Percentiles rank a stretch among this genome's conserved stretches.
Evolutionary conservation across 2,329 filamentous ascomycete species (phyloP).

Genomic region (Colletotrichum higginsianum): DNA sequence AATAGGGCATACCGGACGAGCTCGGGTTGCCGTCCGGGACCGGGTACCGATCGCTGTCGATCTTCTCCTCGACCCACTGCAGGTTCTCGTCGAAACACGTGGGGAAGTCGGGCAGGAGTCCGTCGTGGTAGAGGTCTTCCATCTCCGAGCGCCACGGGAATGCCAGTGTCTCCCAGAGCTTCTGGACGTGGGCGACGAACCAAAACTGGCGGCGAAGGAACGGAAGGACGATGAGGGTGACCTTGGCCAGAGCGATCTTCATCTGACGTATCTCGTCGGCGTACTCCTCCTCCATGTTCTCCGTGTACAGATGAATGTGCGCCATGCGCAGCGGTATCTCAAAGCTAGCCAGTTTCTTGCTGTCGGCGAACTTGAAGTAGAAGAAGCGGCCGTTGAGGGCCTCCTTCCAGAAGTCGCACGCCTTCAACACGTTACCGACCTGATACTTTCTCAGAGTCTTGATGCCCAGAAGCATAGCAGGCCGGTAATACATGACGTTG

Average conservation of each 20-base stretch:
- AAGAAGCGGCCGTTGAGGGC: constrained; percentile 24
- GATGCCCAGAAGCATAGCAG: constrained; percentile 50
- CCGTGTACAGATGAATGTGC: constrained; percentile 28
- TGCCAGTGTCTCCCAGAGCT: constrained; percentile 26
- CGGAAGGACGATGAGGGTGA: constrained; percentile 30
- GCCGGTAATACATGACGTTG: constrained; percentile 52
- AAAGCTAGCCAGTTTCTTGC: constrained; percentile 19
- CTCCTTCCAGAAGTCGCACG: not conserved
- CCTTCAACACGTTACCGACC: constrained; percentile 20
- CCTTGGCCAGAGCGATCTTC: constrained; percentile 28
- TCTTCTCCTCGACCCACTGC: constrained; percentile 22
- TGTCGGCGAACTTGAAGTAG: constrained; percentile 30
- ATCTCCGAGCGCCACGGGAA: constrained; percentile 41
- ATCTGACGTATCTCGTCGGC: constrained; percentile 27
- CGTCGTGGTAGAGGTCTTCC: constrained; percentile 28
- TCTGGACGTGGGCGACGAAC: constrained; percentile 12
- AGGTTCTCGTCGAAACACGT: constrained; percentile 19
- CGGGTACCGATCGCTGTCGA: not conserved
- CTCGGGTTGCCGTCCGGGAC: not conserved
- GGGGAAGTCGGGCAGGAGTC: constrained; percentile 27
- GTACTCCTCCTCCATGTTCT: constrained; percentile 32
- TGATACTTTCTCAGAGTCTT: constrained; percentile 43
- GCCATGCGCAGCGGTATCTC: constrained; percentile 36
- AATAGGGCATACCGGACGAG: constrained; percentile 1
- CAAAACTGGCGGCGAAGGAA: constrained; percentile 31